Base-by-base conservation (phyloP, 306 rosid genomes). In the Quercus berberidifolia region DNA sequence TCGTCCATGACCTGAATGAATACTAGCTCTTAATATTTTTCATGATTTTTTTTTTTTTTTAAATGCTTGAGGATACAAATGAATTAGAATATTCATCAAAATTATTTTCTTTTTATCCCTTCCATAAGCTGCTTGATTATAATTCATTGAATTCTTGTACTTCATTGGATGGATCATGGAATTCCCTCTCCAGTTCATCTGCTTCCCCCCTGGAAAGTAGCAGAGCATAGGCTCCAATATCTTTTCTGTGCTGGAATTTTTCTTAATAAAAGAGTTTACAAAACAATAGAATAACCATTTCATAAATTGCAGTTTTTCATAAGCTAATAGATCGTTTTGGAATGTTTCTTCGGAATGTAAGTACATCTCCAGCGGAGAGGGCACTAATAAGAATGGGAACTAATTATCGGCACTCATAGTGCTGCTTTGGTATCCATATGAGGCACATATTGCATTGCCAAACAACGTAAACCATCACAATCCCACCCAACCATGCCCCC, bases 401-500 rank as follows among this genome's bases (percentile, higher is more conserved):
- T 81, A 78, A 82, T 56, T 79, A 78, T 78, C 54, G 76, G 82
- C 78, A 76, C 74, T 68, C 76, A 76, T 28, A 64, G 80, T 80
- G 81, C 71, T 63, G 25, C 83, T 57, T 71, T 79, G 55, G 49
- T 26, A 80, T 80, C 77, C 79, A 60, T 60, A 19, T 6, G 73
- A 78, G 56, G 88, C 83, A 55, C 67, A 28, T 28, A 71, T 31
- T 30, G 73, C 79, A 77, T 74, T 80, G 81, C 68, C 76, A 58
- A 52, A 62, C 30, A 73, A 18, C n/a, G 49, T 26, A 51, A 69
- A 56, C 81, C 85, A 81, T 77, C 63, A 58, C 33, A 68, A 82
- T 77, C 86, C 88, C 84, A 78, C 79, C 74, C 33, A 73, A 41
- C 73, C 60, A 70, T 72, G 51, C 77, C 88, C 71, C 79, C 79